Base-by-base conservation (phyloP, 352 stramenopile genomes). In the Pythium scleroteichum region DNA sequence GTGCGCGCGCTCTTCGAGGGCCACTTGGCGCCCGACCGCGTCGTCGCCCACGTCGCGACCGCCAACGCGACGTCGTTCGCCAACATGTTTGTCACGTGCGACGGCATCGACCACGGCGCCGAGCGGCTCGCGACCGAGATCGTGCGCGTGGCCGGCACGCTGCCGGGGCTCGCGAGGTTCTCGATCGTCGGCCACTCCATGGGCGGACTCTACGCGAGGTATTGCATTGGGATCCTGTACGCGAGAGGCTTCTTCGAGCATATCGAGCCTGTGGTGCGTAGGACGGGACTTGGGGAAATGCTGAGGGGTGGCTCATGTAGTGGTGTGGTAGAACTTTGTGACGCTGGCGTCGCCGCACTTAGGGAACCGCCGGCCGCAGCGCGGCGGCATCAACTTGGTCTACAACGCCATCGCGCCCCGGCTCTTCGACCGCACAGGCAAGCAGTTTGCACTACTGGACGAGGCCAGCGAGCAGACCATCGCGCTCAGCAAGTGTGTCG, bases 161-260 rank as follows among this genome's bases (percentile, higher is more conserved):
- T 90, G 76, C 79, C 84, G 4, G 62, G 72, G 3, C 62, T 94
- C 33, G 38, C 62, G 27, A 88, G 88, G 61, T 72, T 94, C 22
- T 94, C 85, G 24, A 70, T 92, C 57, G 63, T 91, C 26, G 85
- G 82, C 4, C 85, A 94, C 56, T 94, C 85, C 29, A 75, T 94
- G 13, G 85, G 85, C 45, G 85, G 85, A 2, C 69, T 94, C 22
- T 94, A 94, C 61, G 72, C 76, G n/a, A 77, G 85, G 44, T 94
- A 88, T 66, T 88, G 77, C 61, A 72, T 90, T 53, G 82, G 79
- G 6, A 33, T 92, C 49, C 56, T 94, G 32, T 81, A 82, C 35
- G 47, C 64, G 17, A 70, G 78, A 26, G 78, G 82, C 9, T 94
- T 94, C 72, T 94, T 94, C 38, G 64, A 74, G 22, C 61, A 75